phyloP scores from a whole-genome alignment of 2,329 filamentous ascomycete genomes.

The Domatiomyces globalis region DNA sequence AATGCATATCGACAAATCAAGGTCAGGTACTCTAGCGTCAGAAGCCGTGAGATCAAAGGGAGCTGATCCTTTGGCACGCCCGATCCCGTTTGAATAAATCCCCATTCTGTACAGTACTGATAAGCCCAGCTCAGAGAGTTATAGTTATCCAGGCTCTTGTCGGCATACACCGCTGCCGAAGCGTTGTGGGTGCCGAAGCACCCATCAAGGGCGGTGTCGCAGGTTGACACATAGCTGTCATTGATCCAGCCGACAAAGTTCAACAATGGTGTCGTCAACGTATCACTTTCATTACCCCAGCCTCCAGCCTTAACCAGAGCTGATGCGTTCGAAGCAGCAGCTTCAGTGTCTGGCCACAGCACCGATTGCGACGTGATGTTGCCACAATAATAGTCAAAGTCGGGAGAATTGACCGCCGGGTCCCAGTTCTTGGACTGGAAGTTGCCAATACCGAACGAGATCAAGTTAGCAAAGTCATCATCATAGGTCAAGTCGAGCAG shows the following conservation, averaged over 20 bases:
- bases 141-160: conserved; percentile 32
- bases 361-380: conserved; percentile 38
- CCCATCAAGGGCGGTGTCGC: conserved; percentile 33
- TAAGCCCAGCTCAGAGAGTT: conserved; percentile 39
- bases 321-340: conserved; percentile 27
- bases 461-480: conserved; percentile 39
- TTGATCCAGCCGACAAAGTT: conserved; percentile 46
- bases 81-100: conserved; percentile 61
- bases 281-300: conserved; percentile 28
- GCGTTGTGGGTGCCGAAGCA: conserved; percentile 39
- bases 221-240: conserved; percentile 28
- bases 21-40: conserved; percentile 49
- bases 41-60: conserved; percentile 56
- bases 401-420: conserved; percentile 35
- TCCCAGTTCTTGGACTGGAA: conserved; percentile 51
- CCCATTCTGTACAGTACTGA: conserved; percentile 52
- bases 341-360: conserved; percentile 30
- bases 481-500: conserved; percentile 27
- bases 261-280: conserved; percentile 37
- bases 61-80: conserved; percentile 49
- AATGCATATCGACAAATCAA: conserved; percentile 53
- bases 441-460: conserved; percentile 31
- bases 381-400: conserved; percentile 41
- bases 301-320: conserved; percentile 36
- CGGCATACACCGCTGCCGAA: conserved; percentile 30